Conservation (phyloP, 768 basidiomycete genomes). For the Leccinum obscurum region DNA sequence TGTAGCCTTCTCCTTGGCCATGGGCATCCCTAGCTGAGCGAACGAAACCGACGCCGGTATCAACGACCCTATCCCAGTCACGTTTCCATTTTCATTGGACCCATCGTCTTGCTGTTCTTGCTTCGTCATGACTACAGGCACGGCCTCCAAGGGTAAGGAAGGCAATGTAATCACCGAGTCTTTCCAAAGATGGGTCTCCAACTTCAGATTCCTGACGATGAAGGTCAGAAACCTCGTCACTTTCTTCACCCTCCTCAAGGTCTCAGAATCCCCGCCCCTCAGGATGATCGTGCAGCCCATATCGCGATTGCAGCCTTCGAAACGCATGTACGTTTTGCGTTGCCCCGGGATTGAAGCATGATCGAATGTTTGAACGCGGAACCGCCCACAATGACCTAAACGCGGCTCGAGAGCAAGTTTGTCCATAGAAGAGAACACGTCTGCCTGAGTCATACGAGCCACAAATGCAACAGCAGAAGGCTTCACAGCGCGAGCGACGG, state of each 20-base stretch:
- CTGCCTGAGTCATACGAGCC: conserved; percentile 92
- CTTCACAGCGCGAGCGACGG: conserved; percentile 89
- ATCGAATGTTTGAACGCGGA: conserved; percentile 91
- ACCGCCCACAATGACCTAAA: conserved; percentile 83
- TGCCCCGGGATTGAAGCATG: conserved; percentile 90
- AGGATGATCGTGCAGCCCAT: conserved; percentile 94
- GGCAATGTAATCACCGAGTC: conserved; percentile 80
- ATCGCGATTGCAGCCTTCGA: conserved; percentile 91
- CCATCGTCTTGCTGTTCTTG: conserved; percentile 28
- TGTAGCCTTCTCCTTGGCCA: conserved; percentile 19
- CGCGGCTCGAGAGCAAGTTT: conserved; percentile 87
- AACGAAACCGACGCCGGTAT: conserved; percentile 28
- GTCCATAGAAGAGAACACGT: conserved; percentile 95
- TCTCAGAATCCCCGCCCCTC: conserved; percentile 82
- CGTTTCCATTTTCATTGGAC: conserved; percentile 25
- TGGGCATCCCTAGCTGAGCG: conserved; percentile 22
- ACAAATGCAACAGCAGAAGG: conserved; percentile 83
- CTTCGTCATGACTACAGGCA: conserved; percentile 41
- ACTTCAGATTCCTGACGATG: conserved; percentile 88
- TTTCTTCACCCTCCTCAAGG: conserved; percentile 82
- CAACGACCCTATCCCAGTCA: conserved; percentile 11
- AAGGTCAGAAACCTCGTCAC: conserved; percentile 91
- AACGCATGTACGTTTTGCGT: conserved; percentile 96
- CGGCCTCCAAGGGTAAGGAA: conserved; percentile 62
- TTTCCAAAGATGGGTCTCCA: conserved; percentile 94